Evolutionary conservation across 2,329 filamentous ascomycete genomes (phyloP).

Genomic region (Fusarium algeriense): DNA sequence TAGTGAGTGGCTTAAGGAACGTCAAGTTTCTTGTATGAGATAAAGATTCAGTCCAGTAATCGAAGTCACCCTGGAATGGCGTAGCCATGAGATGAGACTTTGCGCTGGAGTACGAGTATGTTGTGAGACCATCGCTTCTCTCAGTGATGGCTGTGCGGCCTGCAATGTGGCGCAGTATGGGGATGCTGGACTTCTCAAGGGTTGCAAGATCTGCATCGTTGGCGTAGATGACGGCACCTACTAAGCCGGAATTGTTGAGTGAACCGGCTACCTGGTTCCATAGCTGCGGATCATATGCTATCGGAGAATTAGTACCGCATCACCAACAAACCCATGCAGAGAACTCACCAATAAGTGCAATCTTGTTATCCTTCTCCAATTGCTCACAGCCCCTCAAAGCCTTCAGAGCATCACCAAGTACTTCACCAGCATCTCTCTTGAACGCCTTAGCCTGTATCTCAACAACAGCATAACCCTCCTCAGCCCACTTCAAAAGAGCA

Average conservation of each 20-base stretch:
- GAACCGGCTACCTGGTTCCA: conserved; percentile 37
- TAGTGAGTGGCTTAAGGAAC: conserved; percentile 72
- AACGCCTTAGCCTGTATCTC: conserved; percentile 56
- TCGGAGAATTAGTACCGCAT: background rate
- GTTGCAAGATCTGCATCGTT: background rate
- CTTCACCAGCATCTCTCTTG: conserved; percentile 14
- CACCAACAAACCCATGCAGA: accelerated
- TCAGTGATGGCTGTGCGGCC: conserved; percentile 8
- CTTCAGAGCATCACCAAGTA: conserved; percentile 37
- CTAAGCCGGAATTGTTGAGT: background rate
- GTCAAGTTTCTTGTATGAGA: conserved; percentile 74
- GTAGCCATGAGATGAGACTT: conserved; percentile 58
- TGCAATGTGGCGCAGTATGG: conserved; percentile 36
- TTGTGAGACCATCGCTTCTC: background rate
- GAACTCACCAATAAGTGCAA: conserved; percentile 54
- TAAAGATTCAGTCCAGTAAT: conserved; percentile 66
- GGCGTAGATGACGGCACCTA: conserved; percentile 39
- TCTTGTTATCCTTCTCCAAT: conserved; percentile 54
- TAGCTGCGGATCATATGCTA: conserved; percentile 32
- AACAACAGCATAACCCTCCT: conserved; percentile 75
- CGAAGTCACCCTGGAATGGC: conserved; percentile 63
- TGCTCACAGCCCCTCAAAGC: conserved; percentile 39
- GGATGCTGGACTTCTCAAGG: conserved; percentile 9
- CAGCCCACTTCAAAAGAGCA: conserved; percentile 75
- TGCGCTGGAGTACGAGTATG: conserved; percentile 57